Evolutionary conservation across 768 basidiomycete genomes (phyloP), one percentile per base, ranked within the genome.

Genomic region (Pleurotus eryngii): DNA sequence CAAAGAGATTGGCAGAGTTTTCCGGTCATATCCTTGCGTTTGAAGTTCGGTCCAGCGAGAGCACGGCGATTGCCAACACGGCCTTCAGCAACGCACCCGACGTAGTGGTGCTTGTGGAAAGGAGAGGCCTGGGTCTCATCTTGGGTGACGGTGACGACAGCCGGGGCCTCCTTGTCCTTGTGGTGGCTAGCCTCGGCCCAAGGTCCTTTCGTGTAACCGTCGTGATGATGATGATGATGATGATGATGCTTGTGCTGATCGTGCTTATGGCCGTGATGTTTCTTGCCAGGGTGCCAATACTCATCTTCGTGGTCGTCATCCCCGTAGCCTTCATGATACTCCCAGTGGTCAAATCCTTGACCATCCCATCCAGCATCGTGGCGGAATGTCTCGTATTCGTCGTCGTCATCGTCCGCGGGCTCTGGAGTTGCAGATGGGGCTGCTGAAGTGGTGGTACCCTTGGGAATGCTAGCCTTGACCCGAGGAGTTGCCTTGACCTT

Each of bases 261-360:
- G 42, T 22, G n/a, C 42, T 45, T 45, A 45, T 45, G 42, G 2
- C 15, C 42, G 42, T 45, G 51, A 15, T 51, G 49, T 26, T 30
- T 35, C 15, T 30, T 5, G 17, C 24, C 42, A 24, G 51, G 51
- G 18, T 42, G 15, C 51, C 51, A 54, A n/a, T 54, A 42, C 24
- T 54, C 22, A 24, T 54, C 51, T 8, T 24, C 11, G 18, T 54
- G 51, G 18, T 20, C 39, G 24, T 42, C 39, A 40, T 42, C 51
- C 24, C 51, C 51, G 24, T 54, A 54, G 39, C 51, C 51, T 42
- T 54, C 51, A 26, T 54, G 51, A 54, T 54, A 54, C 39, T 54
- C 51, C 51, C 51, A 54, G 22, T 42, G 51, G 51, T 54, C 51
- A 26, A 39, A 54, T 7, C 51, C 51, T n/a, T 18, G 5, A 6